Evolutionary conservation across 2,329 filamentous ascomycete genomes (phyloP).

Genomic region (Fusarium praegraminearum): DNA sequence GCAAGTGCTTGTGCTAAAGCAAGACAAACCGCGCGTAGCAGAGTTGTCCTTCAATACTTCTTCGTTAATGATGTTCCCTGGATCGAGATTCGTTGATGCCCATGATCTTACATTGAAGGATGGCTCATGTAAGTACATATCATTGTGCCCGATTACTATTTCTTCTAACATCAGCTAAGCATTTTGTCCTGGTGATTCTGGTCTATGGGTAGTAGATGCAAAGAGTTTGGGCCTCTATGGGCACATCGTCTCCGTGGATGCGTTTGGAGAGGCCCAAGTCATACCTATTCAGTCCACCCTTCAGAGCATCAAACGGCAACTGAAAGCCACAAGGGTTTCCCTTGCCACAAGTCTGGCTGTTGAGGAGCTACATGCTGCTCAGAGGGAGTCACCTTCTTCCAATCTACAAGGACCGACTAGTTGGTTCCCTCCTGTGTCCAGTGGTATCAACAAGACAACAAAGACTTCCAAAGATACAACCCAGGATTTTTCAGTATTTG

Average conservation of each 20-base stretch:
- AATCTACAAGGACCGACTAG: no score
- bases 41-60: neutral
- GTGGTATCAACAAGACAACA: no score
- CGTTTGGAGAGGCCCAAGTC: conserved; percentile 4
- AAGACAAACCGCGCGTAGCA: neutral
- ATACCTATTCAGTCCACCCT: neutral
- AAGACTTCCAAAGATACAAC: no score
- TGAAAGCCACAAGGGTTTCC: neutral
- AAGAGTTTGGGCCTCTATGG: neutral
- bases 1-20: neutral
- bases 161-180: neutral
- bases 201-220: neutral
- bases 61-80: neutral
- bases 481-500: no score
- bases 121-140: neutral
- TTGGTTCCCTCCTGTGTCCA: no score
- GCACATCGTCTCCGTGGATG: neutral
- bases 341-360: neutral
- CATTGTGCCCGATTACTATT: no score
- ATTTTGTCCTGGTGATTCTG: neutral
- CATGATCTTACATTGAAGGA: neutral
- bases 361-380: no score
- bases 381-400: no score
- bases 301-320: neutral
- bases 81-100: neutral